Conservation (phyloP, 2,329 filamentous ascomycete genomes). For the Diaporthe citrichinensis region DNA sequence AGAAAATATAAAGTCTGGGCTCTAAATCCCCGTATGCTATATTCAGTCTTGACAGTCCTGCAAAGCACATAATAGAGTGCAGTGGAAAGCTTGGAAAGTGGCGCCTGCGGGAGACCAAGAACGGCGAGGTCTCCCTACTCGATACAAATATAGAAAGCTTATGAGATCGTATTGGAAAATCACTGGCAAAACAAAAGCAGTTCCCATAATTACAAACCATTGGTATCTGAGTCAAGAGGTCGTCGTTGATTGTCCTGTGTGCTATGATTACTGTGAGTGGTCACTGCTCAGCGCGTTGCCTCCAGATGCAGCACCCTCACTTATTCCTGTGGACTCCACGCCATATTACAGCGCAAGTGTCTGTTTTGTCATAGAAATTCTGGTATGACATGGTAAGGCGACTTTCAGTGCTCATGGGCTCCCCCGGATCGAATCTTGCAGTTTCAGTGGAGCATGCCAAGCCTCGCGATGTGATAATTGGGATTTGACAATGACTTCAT, state of each 20-base stretch:
- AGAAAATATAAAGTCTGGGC: neutral
- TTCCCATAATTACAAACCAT: neutral
- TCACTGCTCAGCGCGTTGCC: too few species aligned
- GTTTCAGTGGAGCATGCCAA: conserved; percentile 18
- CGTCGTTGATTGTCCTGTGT: neutral
- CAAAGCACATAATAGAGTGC: neutral
- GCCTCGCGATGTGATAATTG: conserved; percentile 2
- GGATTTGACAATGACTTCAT: conserved; percentile 22
- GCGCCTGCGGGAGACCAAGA: neutral
- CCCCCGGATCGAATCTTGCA: neutral
- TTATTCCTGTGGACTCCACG: neutral
- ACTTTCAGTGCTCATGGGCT: neutral
- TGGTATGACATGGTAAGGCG: neutral
- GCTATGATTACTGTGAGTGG: neutral
- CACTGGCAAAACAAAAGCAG: too few species aligned
- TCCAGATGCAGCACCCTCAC: neutral
- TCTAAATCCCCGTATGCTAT: neutral
- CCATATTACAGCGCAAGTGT: neutral
- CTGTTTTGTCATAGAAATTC: too few species aligned
- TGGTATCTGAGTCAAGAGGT: neutral
- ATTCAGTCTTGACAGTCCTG: neutral
- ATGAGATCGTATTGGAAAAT: neutral
- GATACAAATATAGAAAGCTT: neutral
- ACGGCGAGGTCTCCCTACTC: neutral
- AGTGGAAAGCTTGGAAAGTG: neutral